A percentile compares a stretch with the other conserved stretches of the same genome.
Conservation (phyloP, 2,329 filamentous ascomycete species). For the Calycina marina region DNA sequence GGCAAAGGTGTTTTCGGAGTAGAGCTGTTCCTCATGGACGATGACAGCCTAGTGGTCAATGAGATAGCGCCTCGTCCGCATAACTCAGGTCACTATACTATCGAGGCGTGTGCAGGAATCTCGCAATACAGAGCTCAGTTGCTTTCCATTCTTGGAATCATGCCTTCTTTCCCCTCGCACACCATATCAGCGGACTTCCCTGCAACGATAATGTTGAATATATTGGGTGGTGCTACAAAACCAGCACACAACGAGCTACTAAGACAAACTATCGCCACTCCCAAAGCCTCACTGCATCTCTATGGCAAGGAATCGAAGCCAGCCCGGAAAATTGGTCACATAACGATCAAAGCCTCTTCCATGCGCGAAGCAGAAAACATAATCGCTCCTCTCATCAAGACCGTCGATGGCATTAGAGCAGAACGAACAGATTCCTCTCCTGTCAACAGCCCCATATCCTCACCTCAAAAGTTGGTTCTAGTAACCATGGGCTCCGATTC, state of each 20-base stretch:
- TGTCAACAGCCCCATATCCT: constrained; percentile 24
- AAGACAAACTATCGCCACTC: constrained; percentile 39
- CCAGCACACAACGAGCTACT: constrained; percentile 45
- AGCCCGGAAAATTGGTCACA: constrained; percentile 87
- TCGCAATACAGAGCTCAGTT: constrained; percentile 83
- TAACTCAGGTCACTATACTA: constrained; percentile 78
- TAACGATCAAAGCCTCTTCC: constrained; percentile 61
- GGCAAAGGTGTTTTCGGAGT: constrained; percentile 93
- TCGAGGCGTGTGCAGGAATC: constrained; percentile 72
- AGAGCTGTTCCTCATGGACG: constrained; percentile 78
- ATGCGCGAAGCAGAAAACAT: constrained; percentile 54
- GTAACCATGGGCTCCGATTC: constrained; percentile 71
- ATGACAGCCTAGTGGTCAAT: constrained; percentile 56
- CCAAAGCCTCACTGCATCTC: constrained; percentile 57
- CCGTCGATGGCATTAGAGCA: constrained; percentile 43
- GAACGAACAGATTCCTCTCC: constrained; percentile 30
- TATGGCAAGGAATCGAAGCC: constrained; percentile 83
- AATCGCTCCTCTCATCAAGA: constrained; percentile 54
- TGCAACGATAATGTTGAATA: constrained; percentile 63
- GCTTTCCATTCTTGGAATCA: constrained; percentile 57
- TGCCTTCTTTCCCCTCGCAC: constrained; percentile 16
- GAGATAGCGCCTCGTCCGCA: constrained; percentile 20
- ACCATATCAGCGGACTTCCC: constrained; percentile 25
- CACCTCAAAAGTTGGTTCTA: constrained; percentile 42
- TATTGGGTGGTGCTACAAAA: constrained; percentile 53